Evolutionary conservation across 352 stramenopile genomes (phyloP), one percentile per base, ranked within the genome.

Genomic region (Pythium myriotylum): DNA sequence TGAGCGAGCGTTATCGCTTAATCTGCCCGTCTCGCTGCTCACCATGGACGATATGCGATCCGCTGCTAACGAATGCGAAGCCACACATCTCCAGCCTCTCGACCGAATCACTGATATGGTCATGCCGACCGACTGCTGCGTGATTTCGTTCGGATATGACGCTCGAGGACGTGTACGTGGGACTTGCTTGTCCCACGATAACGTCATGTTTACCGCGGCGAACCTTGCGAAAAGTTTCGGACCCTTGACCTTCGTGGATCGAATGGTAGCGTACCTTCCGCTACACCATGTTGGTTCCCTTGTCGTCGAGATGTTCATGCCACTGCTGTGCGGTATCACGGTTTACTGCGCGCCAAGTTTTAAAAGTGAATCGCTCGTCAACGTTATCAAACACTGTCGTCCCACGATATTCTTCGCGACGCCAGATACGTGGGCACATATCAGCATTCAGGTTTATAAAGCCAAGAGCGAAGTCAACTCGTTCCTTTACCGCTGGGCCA

Each of bases 371-470:
- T 61, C 79, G 1, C 67, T 92, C 14, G 59, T 87, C 19, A 65
- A 83, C 17, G 73, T 89, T 2, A 77, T 95, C 35, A 73, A 74
- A 12, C 39, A 61, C 10, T 72, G 75, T 43, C 79, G 80, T 29
- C 86, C 86, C 0, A 91, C 81, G 0, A 73, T 92, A 7, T 92
- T 95, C 59, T 95, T 95, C 32, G 86, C 83, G 10, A 77, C 82
- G 12, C 86, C 86, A 0, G 81, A 82, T 13, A 91, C 79, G 14
- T 95, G 84, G 84, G 64, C 62, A 3, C 76, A 74, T 54, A 85
- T 95, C 32, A 87, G 84, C 40, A 43, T 65, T 7, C 81, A 92
- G 59, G 81, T 92, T 14, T 89, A 88, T 66, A 70, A 74, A 17
- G 78, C 76, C 14, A 92, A 95, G 67, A 67, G 80, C n/a, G 77